A percentile compares a stretch with the other conserved stretches of the same genome.
These are phyloP conservation scores for Lavandula angustifolia DNA, from an alignment of 257 asterid species.

Conservation along the genomic window DNA sequence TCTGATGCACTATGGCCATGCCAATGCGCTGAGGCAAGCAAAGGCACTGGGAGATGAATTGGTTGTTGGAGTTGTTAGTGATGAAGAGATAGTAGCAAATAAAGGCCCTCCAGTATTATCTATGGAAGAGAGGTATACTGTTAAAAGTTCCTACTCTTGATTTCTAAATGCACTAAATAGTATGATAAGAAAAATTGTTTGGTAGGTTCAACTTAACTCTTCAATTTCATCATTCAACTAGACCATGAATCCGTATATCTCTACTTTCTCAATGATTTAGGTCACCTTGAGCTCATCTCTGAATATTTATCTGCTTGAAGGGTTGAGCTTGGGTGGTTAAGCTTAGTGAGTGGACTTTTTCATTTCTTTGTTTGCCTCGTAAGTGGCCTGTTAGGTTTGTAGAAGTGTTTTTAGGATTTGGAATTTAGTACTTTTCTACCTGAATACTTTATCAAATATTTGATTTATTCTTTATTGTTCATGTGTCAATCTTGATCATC, in stretches of 20 bases:
- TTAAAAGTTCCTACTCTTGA: conserved; percentile 1
- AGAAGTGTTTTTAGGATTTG: too few relatives aligned
- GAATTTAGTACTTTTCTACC: too few relatives aligned
- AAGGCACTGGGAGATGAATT: conserved; percentile 87
- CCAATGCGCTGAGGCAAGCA: conserved; percentile 93
- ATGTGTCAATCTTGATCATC: neutral
- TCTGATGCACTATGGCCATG: conserved; percentile 98
- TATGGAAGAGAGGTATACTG: conserved; percentile 82
- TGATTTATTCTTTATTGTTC: neutral
- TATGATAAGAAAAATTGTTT: neutral
- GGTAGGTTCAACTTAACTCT: neutral
- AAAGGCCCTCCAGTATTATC: conserved; percentile 91
- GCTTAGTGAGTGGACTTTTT: neutral
- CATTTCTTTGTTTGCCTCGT: conserved; percentile 5
- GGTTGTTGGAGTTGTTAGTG: conserved; percentile 92
- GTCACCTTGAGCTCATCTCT: conserved; percentile 10
- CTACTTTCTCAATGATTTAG: neutral
- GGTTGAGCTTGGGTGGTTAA: neutral
- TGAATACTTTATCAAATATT: neutral
- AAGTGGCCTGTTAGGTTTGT: too few relatives aligned
- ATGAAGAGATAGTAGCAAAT: conserved; percentile 80
- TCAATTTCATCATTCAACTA: conserved; percentile 1
- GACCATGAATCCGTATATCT: neutral
- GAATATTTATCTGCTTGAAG: neutral
- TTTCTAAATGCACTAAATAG: neutral